phyloP scores from a whole-genome alignment of 169 alveolate genomes.

The Perkinsus chesapeaki region DNA sequence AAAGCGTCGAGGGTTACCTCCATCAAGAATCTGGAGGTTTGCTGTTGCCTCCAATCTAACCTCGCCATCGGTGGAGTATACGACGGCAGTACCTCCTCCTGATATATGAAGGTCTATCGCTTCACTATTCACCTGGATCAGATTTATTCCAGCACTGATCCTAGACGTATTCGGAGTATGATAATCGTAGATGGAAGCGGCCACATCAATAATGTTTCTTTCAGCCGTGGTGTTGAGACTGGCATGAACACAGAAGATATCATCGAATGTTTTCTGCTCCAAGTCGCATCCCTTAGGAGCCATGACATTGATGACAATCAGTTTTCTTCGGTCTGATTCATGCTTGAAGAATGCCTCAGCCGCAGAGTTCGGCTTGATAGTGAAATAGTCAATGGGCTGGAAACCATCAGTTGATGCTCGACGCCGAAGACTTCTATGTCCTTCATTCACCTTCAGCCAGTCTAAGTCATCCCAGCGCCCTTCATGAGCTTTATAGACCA shows the following conservation, averaged over 20 bases:
- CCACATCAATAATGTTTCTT: not conserved
- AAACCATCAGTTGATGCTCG: not conserved
- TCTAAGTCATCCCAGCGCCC: not conserved
- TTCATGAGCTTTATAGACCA: not conserved
- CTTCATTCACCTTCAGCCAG: not conserved
- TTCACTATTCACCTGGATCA: not conserved
- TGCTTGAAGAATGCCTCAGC: not conserved
- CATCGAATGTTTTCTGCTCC: not conserved
- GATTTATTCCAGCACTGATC: not conserved
- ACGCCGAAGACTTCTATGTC: not conserved
- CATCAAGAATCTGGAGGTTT: not conserved
- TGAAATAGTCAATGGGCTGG: not conserved
- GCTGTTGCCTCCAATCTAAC: not conserved
- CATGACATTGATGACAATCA: not conserved
- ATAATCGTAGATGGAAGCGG: not conserved
- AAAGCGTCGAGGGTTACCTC: not conserved
- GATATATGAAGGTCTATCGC: not conserved
- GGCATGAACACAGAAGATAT: not conserved
- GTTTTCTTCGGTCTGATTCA: not conserved
- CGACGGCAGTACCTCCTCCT: not conserved
- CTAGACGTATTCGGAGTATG: not conserved
- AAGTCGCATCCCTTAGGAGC: not conserved
- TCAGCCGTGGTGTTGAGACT: not conserved
- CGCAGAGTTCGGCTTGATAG: not conserved
- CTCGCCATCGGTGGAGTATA: not conserved